Evolutionary conservation across 2,329 filamentous ascomycete genomes (phyloP).

Genomic region (Geoglossum cookeanum): DNA sequence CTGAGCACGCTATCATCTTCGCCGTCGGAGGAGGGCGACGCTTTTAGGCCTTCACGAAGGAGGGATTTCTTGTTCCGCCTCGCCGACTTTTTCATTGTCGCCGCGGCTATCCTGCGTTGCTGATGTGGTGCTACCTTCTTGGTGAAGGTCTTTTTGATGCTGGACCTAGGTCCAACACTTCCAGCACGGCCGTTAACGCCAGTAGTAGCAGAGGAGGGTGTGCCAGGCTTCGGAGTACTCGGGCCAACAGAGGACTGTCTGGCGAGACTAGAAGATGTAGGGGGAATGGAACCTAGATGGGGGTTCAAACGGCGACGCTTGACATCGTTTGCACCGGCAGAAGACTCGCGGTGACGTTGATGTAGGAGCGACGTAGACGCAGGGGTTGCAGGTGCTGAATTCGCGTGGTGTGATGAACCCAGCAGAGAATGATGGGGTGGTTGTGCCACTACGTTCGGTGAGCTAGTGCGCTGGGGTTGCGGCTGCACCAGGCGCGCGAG

Average conservation of each 20-base stretch:
- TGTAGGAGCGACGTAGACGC: constrained; percentile 18
- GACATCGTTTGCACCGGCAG: constrained; percentile 32
- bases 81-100: constrained; percentile 7
- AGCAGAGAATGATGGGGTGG: constrained; percentile 14
- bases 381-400: constrained; percentile 26
- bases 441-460: constrained; percentile 12
- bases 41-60: not conserved
- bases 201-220: constrained; percentile 18
- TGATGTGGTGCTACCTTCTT: constrained; percentile 38
- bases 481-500: constrained; percentile 25
- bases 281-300: constrained; percentile 32
- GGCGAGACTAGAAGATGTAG: constrained; percentile 31
- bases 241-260: constrained; percentile 42
- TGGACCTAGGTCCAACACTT: constrained; percentile 33
- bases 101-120: constrained; percentile 9
- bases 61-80: constrained; percentile 8
- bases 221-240: constrained; percentile 39
- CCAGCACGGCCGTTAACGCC: constrained; percentile 30
- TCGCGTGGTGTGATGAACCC: constrained; percentile 7
- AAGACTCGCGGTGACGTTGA: constrained; percentile 34
- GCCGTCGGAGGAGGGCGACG: not conserved
- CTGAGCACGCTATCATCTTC: constrained; percentile 4
- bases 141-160: constrained; percentile 26
- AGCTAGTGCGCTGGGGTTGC: constrained; percentile 7
- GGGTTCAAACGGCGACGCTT: constrained; percentile 39